Percentiles rank a stretch among this genome's conserved stretches.
phyloP scores from a whole-genome alignment of 2,329 filamentous ascomycete genomes.

The Colletotrichum cordylinicola region DNA sequence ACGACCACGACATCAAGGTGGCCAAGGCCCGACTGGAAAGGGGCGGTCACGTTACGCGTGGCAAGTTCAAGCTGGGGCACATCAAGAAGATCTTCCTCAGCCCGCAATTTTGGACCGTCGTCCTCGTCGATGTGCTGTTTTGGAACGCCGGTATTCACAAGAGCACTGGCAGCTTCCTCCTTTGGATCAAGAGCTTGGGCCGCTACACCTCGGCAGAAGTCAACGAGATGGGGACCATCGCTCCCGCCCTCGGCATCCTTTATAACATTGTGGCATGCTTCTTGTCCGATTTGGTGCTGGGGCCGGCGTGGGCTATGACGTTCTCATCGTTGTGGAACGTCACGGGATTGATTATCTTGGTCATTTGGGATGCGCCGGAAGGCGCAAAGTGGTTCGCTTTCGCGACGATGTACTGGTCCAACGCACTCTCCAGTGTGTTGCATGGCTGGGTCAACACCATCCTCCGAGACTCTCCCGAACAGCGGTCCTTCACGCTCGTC shows the following conservation, averaged over 20 bases:
- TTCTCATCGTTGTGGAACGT: slow-evolving; percentile 15
- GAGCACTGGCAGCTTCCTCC: slow-evolving; percentile 38
- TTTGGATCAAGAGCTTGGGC: slow-evolving; percentile 46
- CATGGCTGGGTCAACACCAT: slow-evolving; percentile 21
- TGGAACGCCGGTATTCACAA: slow-evolving; percentile 54
- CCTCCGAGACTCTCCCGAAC: slow-evolving; percentile 9
- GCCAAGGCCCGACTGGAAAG: slow-evolving; percentile 35
- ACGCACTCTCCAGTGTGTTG: slow-evolving; percentile 10
- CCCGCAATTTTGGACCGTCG: slow-evolving; percentile 43
- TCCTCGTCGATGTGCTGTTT: slow-evolving; percentile 42
- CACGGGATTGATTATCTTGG: slow-evolving; percentile 41
- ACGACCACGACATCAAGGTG: slow-evolving; percentile 29
- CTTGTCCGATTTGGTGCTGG: slow-evolving; percentile 12
- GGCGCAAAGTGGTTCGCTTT: slow-evolving; percentile 59
- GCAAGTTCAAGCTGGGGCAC: slow-evolving; percentile 37
- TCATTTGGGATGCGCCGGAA: slow-evolving; percentile 62
- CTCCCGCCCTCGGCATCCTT: slow-evolving; percentile 5
- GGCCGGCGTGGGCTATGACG: slow-evolving; percentile 37
- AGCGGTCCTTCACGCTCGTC: slow-evolving; percentile 17
- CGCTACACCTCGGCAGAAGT: slow-evolving; percentile 56
- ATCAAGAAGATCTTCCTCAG: slow-evolving; percentile 41
- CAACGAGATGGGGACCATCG: slow-evolving; percentile 45
- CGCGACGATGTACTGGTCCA: slow-evolving; percentile 35
- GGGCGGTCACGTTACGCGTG: slow-evolving; percentile 45
- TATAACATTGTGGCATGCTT: slow-evolving; percentile 16